Evolutionary conservation across 306 rosid genomes (phyloP).

Genomic region (Prosopis cineraria): DNA sequence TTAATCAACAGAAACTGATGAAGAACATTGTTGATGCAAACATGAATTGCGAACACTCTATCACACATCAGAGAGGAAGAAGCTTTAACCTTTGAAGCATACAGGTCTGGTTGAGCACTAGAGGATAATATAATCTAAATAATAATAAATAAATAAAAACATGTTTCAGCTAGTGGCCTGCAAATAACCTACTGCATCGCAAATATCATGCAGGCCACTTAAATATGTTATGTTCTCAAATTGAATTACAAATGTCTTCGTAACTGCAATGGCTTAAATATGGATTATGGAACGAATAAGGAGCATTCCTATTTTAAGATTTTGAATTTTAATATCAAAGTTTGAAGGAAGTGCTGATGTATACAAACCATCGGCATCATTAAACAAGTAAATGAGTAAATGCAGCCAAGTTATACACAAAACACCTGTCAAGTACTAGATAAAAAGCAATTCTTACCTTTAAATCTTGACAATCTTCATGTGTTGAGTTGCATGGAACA

Average conservation of each 20-base stretch:
- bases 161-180: background rate
- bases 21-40: background rate
- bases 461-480: conserved; percentile 31
- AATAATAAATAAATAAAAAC: conserved; percentile 5
- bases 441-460: conserved; percentile 49
- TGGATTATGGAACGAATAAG: background rate
- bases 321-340: background rate
- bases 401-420: background rate
- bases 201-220: background rate
- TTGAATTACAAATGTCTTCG: background rate
- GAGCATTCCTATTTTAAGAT: background rate
- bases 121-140: background rate
- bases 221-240: background rate
- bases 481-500: conserved; percentile 40
- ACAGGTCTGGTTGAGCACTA: background rate
- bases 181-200: background rate
- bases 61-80: background rate
- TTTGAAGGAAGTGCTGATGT: background rate
- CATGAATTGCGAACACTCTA: background rate
- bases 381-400: background rate
- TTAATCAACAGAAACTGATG: background rate
- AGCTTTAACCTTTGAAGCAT: background rate
- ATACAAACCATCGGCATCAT: background rate
- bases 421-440: background rate
- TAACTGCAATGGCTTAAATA: background rate